Conservation (phyloP, 2,329 filamentous ascomycete genomes). For the Aspergillus uvarum region DNA sequence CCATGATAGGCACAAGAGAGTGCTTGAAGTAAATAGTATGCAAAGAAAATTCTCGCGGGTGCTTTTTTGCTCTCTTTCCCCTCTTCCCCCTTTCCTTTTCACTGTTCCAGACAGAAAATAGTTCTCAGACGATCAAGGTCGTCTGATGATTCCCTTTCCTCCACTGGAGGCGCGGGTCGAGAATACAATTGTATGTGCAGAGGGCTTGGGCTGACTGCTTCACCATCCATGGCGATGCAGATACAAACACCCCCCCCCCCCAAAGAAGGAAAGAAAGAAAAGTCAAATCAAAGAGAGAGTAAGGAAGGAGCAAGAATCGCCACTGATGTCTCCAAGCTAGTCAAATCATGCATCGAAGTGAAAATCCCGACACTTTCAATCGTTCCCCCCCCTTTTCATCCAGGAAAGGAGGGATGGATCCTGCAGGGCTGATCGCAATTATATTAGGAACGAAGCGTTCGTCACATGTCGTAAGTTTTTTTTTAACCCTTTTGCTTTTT, state of each 20-base stretch:
- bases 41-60: neutral
- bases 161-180: neutral
- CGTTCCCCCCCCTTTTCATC: neutral
- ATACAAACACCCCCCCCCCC: neutral
- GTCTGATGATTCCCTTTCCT: neutral
- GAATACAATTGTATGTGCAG: neutral
- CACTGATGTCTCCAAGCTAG: neutral
- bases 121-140: neutral
- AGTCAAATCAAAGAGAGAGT: neutral
- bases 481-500: neutral
- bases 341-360: constrained; percentile 5
- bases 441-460: neutral
- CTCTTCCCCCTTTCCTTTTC: neutral
- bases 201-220: neutral
- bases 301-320: neutral
- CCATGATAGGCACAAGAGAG: no score
- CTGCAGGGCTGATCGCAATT: constrained; percentile 8
- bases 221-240: neutral
- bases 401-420: neutral
- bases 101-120: neutral
- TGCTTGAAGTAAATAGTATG: no score
- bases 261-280: neutral
- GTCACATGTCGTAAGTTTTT: neutral
- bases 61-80: neutral
- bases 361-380: neutral